These are phyloP conservation scores for Metarhizium brunneum DNA, from an alignment of 2,329 filamentous ascomycete species.

Conservation along the genomic window DNA sequence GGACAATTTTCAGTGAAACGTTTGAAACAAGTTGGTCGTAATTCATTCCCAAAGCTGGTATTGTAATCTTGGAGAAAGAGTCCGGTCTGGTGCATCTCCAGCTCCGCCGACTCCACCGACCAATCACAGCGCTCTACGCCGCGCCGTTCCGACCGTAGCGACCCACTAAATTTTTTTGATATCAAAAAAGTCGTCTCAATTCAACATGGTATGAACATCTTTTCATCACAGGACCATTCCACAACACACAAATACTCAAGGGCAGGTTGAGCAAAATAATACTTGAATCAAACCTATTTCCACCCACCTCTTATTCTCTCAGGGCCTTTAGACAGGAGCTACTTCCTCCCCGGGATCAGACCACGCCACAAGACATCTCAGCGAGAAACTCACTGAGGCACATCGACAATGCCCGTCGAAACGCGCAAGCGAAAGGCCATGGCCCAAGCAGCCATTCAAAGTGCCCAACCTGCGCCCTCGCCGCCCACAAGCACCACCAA, in stretches of 20 bases:
- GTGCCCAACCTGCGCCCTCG: slow-evolving; percentile 5
- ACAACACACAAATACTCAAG: not conserved
- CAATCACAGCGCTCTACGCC: not conserved
- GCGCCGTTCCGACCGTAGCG: not conserved
- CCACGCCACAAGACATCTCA: not conserved
- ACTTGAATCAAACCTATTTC: too few relatives aligned
- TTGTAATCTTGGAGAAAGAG: too few relatives aligned
- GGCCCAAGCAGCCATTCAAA: slow-evolving; percentile 5
- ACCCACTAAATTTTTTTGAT: not conserved
- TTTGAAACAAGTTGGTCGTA: too few relatives aligned
- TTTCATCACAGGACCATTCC: not conserved
- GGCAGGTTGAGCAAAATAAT: too few relatives aligned
- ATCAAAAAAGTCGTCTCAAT: not conserved
- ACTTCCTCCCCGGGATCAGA: not conserved
- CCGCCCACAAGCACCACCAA: slow-evolving; percentile 10
- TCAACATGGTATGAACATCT: not conserved
- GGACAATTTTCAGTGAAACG: too few relatives aligned
- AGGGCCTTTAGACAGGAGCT: not conserved
- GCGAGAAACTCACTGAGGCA: not conserved
- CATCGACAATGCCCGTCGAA: slow-evolving; percentile 8
- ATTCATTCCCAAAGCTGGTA: too few relatives aligned
- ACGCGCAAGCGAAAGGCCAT: slow-evolving; percentile 22
- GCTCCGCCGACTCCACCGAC: not conserved
- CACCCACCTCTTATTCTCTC: too few relatives aligned
- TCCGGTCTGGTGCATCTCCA: too few relatives aligned